Conservation (phyloP, 208 protist genomes). For the Blastocrithidia nonstop region DNA sequence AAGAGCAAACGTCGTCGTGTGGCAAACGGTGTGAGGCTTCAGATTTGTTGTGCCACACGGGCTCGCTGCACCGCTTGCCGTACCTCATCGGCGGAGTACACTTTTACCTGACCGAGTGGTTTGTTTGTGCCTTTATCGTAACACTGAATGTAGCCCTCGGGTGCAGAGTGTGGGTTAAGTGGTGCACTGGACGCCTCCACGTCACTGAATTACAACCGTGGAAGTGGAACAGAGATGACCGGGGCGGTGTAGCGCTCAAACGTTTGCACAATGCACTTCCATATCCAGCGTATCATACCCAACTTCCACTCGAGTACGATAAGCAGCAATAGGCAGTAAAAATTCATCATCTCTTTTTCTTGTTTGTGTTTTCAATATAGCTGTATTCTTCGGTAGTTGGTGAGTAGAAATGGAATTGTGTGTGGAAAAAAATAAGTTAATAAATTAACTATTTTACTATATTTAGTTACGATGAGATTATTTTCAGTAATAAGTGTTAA, state of each 20-base stretch:
- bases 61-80: conserved; percentile 39
- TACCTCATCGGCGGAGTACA: conserved; percentile 55
- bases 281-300: conserved; percentile 24
- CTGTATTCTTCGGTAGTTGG: background rate
- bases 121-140: conserved; percentile 83
- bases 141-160: conserved; percentile 66
- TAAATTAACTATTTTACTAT: too few species aligned
- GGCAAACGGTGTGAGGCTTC: conserved; percentile 75
- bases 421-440: too few species aligned
- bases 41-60: conserved; percentile 58
- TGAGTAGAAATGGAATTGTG: too few species aligned
- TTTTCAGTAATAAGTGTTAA: too few species aligned
- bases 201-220: conserved; percentile 33
- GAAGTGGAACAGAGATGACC: conserved; percentile 46
- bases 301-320: conserved; percentile 46
- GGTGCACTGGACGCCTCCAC: conserved; percentile 17
- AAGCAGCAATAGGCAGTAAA: conserved; percentile 21
- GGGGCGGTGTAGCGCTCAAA: conserved; percentile 73
- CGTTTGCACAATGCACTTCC: conserved; percentile 19
- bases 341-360: conserved; percentile 14
- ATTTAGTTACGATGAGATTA: too few species aligned
- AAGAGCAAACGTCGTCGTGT: conserved; percentile 71
- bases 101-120: conserved; percentile 55
- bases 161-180: conserved; percentile 52
- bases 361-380: background rate